A percentile compares a stretch with the other conserved stretches of the same genome.
These are phyloP conservation scores for Solanum chilense DNA, from an alignment of 257 asterid genomes.

Conservation along the genomic window DNA sequence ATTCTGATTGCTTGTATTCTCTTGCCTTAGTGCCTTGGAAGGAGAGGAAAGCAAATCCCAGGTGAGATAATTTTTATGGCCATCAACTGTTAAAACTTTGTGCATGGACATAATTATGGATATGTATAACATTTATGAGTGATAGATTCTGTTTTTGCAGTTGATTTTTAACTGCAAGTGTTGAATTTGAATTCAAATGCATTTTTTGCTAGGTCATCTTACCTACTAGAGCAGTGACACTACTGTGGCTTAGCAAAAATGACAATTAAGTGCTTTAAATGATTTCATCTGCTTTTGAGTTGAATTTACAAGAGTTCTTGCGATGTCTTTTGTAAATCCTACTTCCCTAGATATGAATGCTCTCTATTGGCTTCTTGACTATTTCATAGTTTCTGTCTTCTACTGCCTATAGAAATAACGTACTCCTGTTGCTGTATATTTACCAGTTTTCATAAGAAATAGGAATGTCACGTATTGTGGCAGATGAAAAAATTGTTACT, in stretches of 20 bases:
- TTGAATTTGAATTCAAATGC: background rate
- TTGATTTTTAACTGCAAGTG: background rate
- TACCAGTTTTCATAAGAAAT: background rate
- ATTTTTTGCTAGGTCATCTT: background rate
- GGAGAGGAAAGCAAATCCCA: slow-evolving; percentile 40
- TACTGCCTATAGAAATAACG: background rate
- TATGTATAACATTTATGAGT: background rate
- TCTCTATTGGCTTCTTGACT: background rate
- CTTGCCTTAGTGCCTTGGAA: slow-evolving; percentile 75
- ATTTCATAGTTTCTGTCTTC: background rate
- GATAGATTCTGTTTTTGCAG: background rate
- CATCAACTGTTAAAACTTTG: background rate
- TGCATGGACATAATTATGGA: background rate
- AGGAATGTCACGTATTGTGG: background rate
- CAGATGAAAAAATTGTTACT: background rate
- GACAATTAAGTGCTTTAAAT: background rate
- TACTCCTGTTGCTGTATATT: background rate
- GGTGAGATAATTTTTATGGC: slow-evolving; percentile 28
- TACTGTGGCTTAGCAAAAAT: background rate
- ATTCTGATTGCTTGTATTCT: slow-evolving; percentile 6
- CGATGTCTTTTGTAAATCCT: background rate
- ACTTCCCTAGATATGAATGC: background rate
- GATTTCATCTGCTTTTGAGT: background rate
- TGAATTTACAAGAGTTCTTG: background rate
- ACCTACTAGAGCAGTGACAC: background rate